phyloP scores from a whole-genome alignment of 305 asterid genomes.

The Salvia sclarea region DNA sequence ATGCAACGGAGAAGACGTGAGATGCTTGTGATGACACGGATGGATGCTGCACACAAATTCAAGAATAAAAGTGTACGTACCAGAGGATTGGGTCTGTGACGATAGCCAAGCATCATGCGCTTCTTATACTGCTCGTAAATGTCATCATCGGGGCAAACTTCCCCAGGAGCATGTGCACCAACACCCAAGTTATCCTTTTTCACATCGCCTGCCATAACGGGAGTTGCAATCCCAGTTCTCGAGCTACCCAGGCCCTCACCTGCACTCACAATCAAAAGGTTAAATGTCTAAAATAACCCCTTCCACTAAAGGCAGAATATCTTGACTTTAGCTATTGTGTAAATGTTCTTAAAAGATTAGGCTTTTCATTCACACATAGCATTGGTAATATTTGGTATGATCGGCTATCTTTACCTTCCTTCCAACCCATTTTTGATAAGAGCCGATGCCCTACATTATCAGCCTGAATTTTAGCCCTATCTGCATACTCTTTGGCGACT shows the following conservation, averaged over 20 bases:
- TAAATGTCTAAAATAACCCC: not conserved
- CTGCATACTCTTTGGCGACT: constrained; percentile 64
- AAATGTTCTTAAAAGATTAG: not conserved
- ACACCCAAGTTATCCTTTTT: constrained; percentile 86
- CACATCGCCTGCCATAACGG: constrained; percentile 83
- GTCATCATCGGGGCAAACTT: constrained; percentile 86
- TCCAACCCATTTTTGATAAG: constrained; percentile 97
- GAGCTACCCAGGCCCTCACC: constrained; percentile 98
- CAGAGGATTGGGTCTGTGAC: constrained; percentile 92
- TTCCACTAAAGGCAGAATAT: not conserved
- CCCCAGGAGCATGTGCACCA: constrained; percentile 91
- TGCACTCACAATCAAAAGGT: constrained; percentile 33
- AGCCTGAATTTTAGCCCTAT: constrained; percentile 77
- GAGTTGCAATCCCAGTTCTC: constrained; percentile 83
- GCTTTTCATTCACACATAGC: not conserved
- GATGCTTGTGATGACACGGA: not conserved
- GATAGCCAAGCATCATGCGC: constrained; percentile 97
- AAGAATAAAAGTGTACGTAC: constrained; percentile 35
- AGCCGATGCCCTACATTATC: constrained; percentile 94
- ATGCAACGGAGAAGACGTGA: not conserved
- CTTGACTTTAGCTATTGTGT: not conserved
- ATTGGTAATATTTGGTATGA: too few species aligned
- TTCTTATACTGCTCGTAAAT: constrained; percentile 97
- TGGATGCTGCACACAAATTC: not conserved
- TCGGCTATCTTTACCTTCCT: constrained; percentile 70